Base-by-base conservation (phyloP, 2,329 filamentous ascomycete genomes). In the Pestalotiopsis sp. region DNA sequence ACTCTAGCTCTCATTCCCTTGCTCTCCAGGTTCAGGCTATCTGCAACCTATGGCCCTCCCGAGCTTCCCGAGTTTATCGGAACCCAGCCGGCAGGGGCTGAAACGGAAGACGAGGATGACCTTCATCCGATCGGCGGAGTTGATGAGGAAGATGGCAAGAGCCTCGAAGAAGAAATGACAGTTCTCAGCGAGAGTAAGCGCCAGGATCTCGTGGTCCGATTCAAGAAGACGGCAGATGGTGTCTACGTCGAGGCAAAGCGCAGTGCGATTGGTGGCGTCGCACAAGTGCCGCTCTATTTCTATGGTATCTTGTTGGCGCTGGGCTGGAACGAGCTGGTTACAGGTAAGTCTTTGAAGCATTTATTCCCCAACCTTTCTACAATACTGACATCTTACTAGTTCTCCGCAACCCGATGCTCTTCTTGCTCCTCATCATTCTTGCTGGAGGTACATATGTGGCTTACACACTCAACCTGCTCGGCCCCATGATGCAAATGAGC, bases 221-320 rank as follows among this genome's bases (percentile, higher is more conserved):
- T 99, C 87, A 98, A 98, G 87, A 98, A 98, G 87, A 96, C 94
- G 45, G 96, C 96, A 1, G 96, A 99, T 78, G 96, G 95, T 7
- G 95, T 99, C 3, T 99, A 97, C 76, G 95, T 99, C 57, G 96
- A 99, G 83, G 96, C 96, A 64, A 99, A 99, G 87, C 90, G 96
- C 69, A 95, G 95, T 78, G 96, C 96, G 57, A 97, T 99, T 78
- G 96, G 96, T 67, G 95, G 95, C 68, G 93, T 99, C 75, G 93
- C 95, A 4, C 95, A 98, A 80, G 91, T 99, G 64, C 96, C 96
- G 5, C 83, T 97, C 70, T 98, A 98, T 81, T 98, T 99, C 81
- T 99, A 98, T 76, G 93, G 90, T 57, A 80, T 98, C 68, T 85
- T 99, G 68, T 84, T 99, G 72, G 93, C 94, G 25, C 86, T 99